phyloP scores from a whole-genome alignment of 2,329 filamentous ascomycete species.

The Epichloe coenophiala region DNA sequence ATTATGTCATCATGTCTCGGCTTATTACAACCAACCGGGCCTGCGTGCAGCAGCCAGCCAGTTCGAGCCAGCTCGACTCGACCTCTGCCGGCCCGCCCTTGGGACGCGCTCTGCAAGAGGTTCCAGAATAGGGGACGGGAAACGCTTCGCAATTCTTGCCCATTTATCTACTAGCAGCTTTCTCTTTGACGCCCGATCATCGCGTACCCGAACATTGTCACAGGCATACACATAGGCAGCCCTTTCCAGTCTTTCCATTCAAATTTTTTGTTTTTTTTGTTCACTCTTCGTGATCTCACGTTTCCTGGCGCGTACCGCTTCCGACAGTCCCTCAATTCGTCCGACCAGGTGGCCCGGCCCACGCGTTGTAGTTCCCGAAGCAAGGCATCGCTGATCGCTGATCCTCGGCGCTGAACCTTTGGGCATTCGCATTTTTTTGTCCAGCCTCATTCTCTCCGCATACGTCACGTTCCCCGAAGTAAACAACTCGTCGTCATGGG shows the following conservation, averaged over 20 bases:
- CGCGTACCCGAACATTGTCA: neutral
- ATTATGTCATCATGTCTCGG: no score
- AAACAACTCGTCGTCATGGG: constrained; percentile 37
- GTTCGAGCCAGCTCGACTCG: neutral
- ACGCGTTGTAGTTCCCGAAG: neutral
- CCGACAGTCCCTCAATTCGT: neutral
- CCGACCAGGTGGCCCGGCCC: constrained; percentile 2
- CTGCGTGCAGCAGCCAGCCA: neutral
- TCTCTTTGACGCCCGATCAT: neutral
- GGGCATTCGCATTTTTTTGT: neutral
- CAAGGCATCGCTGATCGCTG: neutral
- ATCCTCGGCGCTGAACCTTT: neutral
- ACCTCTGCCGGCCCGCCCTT: neutral
- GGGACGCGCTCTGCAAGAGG: neutral
- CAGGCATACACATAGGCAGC: neutral
- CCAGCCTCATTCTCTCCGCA: neutral
- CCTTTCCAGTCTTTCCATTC: neutral
- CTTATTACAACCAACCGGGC: no score
- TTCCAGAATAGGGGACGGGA: constrained; percentile 8
- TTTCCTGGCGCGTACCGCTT: neutral
- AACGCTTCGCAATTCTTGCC: constrained; percentile 6
- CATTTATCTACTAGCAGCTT: neutral
- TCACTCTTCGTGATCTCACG: neutral
- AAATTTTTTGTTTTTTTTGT: neutral
- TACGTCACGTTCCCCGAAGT: neutral